Conservation (phyloP, 23 red algal genomes). For the Gracilaria gracilis region DNA sequence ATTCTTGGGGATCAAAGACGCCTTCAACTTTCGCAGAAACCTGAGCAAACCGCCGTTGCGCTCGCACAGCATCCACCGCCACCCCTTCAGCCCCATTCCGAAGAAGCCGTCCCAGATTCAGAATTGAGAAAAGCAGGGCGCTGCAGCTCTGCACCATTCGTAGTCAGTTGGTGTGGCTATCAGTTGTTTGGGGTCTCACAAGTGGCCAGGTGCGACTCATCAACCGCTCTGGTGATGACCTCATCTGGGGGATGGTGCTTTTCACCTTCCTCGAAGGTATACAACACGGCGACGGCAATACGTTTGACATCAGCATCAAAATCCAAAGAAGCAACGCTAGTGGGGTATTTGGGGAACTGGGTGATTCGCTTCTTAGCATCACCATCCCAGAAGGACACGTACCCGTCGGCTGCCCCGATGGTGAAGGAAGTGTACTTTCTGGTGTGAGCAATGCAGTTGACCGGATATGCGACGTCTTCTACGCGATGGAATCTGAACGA, state of each 20-base stretch:
- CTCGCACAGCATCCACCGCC: too few relatives aligned
- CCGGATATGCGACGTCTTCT: conserved; percentile 63
- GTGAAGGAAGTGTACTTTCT: conserved; percentile 78
- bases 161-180: not conserved
- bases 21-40: too few relatives aligned
- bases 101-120: too few relatives aligned
- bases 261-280: conserved; percentile 83
- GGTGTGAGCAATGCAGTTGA: conserved; percentile 87
- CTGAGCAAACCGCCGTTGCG: too few relatives aligned
- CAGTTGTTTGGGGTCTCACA: conserved; percentile 14
- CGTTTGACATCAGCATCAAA: conserved; percentile 47
- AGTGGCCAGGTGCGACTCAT: conserved; percentile 62
- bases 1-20: too few relatives aligned
- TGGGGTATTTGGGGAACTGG: conserved; percentile 67
- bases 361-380: conserved; percentile 86
- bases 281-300: conserved; percentile 71
- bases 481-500: conserved; percentile 95
- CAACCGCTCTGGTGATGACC: conserved; percentile 46
- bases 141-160: not conserved
- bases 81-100: too few relatives aligned
- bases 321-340: conserved; percentile 57
- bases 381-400: conserved; percentile 93
- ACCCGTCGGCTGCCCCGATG: conserved; percentile 78
- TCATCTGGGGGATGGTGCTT: conserved; percentile 72
- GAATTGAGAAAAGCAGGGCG: not conserved